Base-by-base conservation (phyloP, 495 filamentous ascomycete species). In the Penicillium egyptiacum region DNA sequence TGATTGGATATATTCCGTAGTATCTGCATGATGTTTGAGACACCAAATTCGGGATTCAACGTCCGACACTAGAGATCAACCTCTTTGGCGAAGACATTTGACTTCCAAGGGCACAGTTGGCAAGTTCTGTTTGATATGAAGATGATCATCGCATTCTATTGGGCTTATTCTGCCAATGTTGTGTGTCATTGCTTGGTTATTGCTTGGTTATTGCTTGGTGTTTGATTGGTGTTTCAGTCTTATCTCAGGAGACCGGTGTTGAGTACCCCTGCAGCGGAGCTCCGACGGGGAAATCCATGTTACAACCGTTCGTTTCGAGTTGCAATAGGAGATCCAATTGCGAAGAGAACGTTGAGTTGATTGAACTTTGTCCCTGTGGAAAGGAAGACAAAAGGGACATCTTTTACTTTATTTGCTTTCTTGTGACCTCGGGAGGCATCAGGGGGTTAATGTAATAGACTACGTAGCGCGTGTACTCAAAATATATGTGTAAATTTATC, bases 401-500 rank as follows among this genome's bases (percentile, higher is more conserved):
- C 4, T 5, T n/a, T 5, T 30, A 30, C 28, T 2, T 28, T 10
- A 3, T 10, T 30, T 30, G 28, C 28, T 12, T 39, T 39, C 35
- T 39, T n/a, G n/a, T n/a, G n/a, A n/a, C n/a, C n/a, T n/a, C n/a
- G n/a, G n/a, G 5, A 16, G 5, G 14, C 0, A 35, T 35, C 1
- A 14, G 7, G 33, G 33, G 31, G 14, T 7, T 37, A 3, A 30
- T 25, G 26, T 28, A 28, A 28, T 5, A 5, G 4, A 12, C 30
- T 33, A 33, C 11, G 11, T 33, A 4, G 10, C 30, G 14, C 11
- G 0, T 31, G 30, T 33, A 39, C n/a, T 39, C 35, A 39, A 26
- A 55, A 59, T 48, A 62, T 64, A 55, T 67, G 56, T 60, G 40
- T 61, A 43, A 12, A 57, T 67, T 67, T 67, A 39, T 39, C 57